These are phyloP conservation scores for Verticillium dahliae DNA, from an alignment of 2,329 filamentous ascomycete species.

Conservation along the genomic window DNA sequence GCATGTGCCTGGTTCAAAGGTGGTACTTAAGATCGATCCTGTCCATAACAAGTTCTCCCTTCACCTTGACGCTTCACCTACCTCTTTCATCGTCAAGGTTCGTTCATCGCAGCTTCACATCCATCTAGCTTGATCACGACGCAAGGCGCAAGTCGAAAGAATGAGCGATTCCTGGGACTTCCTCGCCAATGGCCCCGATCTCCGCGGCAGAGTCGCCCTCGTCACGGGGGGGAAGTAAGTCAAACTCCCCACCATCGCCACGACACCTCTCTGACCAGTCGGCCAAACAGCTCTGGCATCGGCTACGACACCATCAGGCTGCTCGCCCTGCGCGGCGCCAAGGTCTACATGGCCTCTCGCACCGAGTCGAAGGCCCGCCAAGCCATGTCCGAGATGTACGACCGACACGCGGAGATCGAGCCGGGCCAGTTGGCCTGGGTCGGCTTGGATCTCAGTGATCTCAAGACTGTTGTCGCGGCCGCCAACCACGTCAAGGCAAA, in stretches of 20 bases:
- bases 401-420: conserved; percentile 6
- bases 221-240: conserved; percentile 19
- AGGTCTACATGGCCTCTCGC: conserved; percentile 17
- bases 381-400: conserved; percentile 4
- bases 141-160: not conserved
- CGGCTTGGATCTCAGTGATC: conserved; percentile 15
- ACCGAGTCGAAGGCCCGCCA: conserved; percentile 13
- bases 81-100: no score
- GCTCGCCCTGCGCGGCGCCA: conserved; percentile 17
- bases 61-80: no score
- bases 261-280: not conserved
- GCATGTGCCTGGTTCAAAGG: no score
- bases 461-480: conserved; percentile 13
- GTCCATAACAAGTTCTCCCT: no score
- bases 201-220: conserved; percentile 16
- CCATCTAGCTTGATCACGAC: no score
- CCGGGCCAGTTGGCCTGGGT: conserved; percentile 11
- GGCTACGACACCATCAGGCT: conserved; percentile 16
- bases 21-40: no score
- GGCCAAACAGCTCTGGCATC: conserved; percentile 12
- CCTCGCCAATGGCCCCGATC: conserved; percentile 11
- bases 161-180: conserved; percentile 8
- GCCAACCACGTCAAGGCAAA: conserved; percentile 11
- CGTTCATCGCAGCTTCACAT: no score
- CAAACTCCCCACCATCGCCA: not conserved